These are phyloP conservation scores for Durusdinium trenchii DNA, from an alignment of 73 alveolate species.

Conservation along the genomic window DNA sequence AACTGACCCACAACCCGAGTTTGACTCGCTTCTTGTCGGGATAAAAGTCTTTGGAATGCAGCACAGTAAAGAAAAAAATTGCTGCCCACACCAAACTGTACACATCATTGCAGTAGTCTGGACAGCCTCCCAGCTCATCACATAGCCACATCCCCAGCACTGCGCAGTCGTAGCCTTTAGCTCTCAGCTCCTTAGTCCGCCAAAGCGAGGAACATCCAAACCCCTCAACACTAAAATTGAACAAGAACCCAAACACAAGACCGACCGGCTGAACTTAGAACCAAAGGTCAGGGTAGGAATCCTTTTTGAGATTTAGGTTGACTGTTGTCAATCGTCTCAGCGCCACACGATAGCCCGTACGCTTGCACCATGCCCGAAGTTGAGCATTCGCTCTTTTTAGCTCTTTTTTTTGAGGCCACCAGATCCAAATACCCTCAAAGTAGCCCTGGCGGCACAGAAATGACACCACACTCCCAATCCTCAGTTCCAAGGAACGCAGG, in stretches of 20 bases:
- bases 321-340: not conserved
- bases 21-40: not conserved
- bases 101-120: not conserved
- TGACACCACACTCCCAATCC: not conserved
- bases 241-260: too few species aligned
- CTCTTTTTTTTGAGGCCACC: not conserved
- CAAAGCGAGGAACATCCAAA: too few species aligned
- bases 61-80: not conserved
- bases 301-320: not conserved
- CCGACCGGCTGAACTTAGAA: too few species aligned
- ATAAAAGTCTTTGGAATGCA: not conserved
- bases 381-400: not conserved
- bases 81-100: not conserved
- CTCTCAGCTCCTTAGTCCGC: not conserved
- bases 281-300: not conserved
- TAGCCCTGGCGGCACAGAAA: not conserved
- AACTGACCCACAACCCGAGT: not conserved
- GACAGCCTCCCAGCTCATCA: not conserved
- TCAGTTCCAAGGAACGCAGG: not conserved
- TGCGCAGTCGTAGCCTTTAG: not conserved
- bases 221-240: too few species aligned
- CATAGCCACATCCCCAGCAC: not conserved
- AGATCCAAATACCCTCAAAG: not conserved
- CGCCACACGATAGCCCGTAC: not conserved
- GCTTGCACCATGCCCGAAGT: not conserved